Evolutionary conservation across 2,329 filamentous ascomycete species (phyloP), one percentile per base, ranked within the genome.

Genomic region (Penicillium polonicum): DNA sequence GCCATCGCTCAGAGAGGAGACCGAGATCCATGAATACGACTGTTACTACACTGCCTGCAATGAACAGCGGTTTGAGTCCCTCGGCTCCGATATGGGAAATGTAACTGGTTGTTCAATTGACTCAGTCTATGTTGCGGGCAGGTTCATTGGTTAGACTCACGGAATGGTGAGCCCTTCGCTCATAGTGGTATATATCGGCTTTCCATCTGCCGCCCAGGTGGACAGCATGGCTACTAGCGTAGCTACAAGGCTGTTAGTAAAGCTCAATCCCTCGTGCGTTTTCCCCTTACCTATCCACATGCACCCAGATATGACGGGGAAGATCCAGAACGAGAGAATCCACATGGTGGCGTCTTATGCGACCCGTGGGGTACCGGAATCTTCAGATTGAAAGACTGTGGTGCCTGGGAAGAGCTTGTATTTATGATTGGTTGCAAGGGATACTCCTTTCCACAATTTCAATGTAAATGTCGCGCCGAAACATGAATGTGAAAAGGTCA

Each of bases 21-120:
- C 31, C 35, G 7, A 58, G 27, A 41, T 55, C 52, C 52, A 58
- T 44, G 39, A 58, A 58, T 6, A 58, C 51, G n/a, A 53, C 56
- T 12, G 56, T 58, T 15, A 58, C 45, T 27, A 25, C 52, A 36
- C 56, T 55, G 7, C 56, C 56, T n/a, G 45, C 33, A 23, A 58
- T 55, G 21, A 58, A 58, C 17, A 58, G 43, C 31, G 56, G 56
- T 31, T 58, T 55, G 23, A 58, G 25, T 15, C 52, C 31, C 27
- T 58, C 56, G 21, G 56, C 56, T 13, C 56, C 56, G 7, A 58
- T 58, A 23, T 58, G 56, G 12, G 56, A 58, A n/a, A 58, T 58
- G 4, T 55, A 58, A n/a, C 56, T 58, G 8, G 19, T 48, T n/a
- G 51, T 35, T 44, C 19, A 31, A 23, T 52, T 21, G 15, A 21